Evolutionary conservation across 495 filamentous ascomycete species (phyloP).

Genomic region (Beverwykella pulmonaria): DNA sequence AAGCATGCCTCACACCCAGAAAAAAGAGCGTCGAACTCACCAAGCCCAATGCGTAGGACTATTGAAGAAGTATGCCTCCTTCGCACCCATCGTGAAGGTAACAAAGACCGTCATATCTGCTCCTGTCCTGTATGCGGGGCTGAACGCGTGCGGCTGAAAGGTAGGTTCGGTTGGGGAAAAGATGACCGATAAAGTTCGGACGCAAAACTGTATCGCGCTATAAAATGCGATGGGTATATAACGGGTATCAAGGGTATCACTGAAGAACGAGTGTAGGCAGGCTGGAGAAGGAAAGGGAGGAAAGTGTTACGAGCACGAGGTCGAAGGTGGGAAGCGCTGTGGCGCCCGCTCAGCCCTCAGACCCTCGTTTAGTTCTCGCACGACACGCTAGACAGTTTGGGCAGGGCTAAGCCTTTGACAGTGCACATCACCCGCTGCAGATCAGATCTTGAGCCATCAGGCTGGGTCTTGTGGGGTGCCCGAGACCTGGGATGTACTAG

Average conservation of each 20-base stretch:
- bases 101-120: slow-evolving; percentile 28
- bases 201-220: neutral
- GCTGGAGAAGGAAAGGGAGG: neutral
- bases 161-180: neutral
- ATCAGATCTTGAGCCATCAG: neutral
- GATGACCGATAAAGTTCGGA: neutral
- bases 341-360: neutral
- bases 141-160: neutral
- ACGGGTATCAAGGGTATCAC: neutral
- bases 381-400: neutral
- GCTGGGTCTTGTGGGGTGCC: neutral
- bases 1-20: neutral
- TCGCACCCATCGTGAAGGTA: slow-evolving; percentile 30
- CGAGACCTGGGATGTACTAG: neutral
- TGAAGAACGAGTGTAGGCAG: neutral
- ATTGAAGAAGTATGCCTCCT: slow-evolving; percentile 37
- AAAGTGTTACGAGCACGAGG: neutral
- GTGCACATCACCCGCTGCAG: slow-evolving; percentile 6
- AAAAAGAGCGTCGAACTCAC: slow-evolving; percentile 19
- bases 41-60: slow-evolving; percentile 36
- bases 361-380: neutral
- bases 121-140: neutral
- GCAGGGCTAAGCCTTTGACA: neutral
- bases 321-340: neutral
- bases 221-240: neutral